Evolutionary conservation across 192 early-diverging fungal species (phyloP).

Genomic region (Geosiphon pyriformis): DNA sequence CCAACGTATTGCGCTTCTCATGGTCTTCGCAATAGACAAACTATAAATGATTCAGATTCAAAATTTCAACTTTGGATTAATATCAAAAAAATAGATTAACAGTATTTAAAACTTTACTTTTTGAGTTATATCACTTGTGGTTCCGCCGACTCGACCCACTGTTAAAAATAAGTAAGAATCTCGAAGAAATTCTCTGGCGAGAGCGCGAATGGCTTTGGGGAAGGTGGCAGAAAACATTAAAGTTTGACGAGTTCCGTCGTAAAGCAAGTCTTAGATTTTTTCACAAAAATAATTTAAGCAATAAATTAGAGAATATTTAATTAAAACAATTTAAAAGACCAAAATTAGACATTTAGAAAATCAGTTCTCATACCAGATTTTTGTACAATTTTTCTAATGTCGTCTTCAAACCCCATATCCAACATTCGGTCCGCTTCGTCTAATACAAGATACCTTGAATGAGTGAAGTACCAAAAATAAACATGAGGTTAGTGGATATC

Average conservation of each 20-base stretch:
- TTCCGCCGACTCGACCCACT: slow-evolving; percentile 87
- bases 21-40: slow-evolving; percentile 58
- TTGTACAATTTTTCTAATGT: slow-evolving; percentile 83
- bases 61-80: neutral
- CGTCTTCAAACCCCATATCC: slow-evolving; percentile 97
- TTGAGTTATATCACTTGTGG: slow-evolving; percentile 89
- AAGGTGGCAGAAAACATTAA: slow-evolving; percentile 99
- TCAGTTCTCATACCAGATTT: slow-evolving; percentile 25
- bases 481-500: too few species aligned
- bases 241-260: slow-evolving; percentile 70
- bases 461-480: slow-evolving; percentile 14
- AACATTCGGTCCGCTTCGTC: slow-evolving; percentile 94
- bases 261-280: slow-evolving; percentile 76
- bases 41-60: slow-evolving; percentile 23
- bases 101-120: slow-evolving; percentile 46
- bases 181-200: slow-evolving; percentile 88
- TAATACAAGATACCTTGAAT: slow-evolving; percentile 49
- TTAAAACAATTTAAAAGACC: neutral
- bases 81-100: slow-evolving; percentile 37
- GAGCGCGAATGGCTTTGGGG: slow-evolving; percentile 82
- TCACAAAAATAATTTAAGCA: too few species aligned
- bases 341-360: neutral
- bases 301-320: neutral
- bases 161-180: slow-evolving; percentile 72
- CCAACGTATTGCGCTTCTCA: slow-evolving; percentile 52